phyloP scores from a whole-genome alignment of 2,329 filamentous ascomycete genomes.

The Fusarium longipes region DNA sequence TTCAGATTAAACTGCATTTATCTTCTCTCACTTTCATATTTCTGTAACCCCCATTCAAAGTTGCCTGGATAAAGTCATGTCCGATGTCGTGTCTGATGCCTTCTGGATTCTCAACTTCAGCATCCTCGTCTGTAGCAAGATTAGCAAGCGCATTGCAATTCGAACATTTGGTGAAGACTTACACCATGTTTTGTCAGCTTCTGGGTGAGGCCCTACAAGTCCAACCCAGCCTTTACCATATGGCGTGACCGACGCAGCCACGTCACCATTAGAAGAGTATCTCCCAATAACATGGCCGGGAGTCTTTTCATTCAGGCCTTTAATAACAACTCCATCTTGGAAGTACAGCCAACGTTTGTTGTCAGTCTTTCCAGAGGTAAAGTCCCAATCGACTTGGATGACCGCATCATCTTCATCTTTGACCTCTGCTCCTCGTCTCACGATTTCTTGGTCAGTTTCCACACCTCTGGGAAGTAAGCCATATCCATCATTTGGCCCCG shows the following conservation, averaged over 20 bases:
- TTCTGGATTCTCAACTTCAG: not conserved
- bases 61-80: slow-evolving; percentile 4
- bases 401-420: not conserved
- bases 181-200: slow-evolving; percentile 16
- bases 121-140: not conserved
- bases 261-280: slow-evolving; percentile 1
- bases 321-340: slow-evolving; percentile 13
- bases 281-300: not conserved
- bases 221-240: slow-evolving; percentile 22
- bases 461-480: not conserved
- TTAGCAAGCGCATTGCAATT: not conserved
- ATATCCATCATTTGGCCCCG: not conserved
- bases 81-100: slow-evolving; percentile 8
- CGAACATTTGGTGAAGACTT: not conserved
- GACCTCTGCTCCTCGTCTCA: not conserved
- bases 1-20: no score
- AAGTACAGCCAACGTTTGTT: slow-evolving; percentile 16
- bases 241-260: slow-evolving; percentile 5
- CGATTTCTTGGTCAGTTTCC: slow-evolving; percentile 5
- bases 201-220: slow-evolving; percentile 12
- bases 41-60: not conserved
- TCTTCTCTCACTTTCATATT: accelerated
- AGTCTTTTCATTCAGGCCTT: not conserved
- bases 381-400: slow-evolving; percentile 13
- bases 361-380: not conserved